Base-by-base conservation (phyloP, 2,329 filamentous ascomycete species). In the Pyrenochaeta sp. region DNA sequence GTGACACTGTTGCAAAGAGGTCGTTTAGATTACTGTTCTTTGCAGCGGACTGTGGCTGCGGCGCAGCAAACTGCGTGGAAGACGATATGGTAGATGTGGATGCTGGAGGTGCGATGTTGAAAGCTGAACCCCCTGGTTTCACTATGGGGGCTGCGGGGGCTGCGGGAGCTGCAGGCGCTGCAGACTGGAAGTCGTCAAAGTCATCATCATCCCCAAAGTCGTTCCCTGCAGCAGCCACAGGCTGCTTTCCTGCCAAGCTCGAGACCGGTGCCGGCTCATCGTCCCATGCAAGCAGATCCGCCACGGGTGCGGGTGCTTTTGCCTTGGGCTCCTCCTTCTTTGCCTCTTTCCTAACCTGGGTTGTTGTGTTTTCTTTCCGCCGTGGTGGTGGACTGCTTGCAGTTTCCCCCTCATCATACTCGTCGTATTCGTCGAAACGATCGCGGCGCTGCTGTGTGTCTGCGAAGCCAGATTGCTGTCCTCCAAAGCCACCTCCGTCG, bases 141-240 rank as follows among this genome's bases (percentile, higher is more conserved):
- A 55, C 49, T n/a, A 60, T 79, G 60, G 58, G 73, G 21, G 56
- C 49, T 15, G 60, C 79, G 60, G 58, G 73, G 60, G 64, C 74
- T 63, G 66, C 60, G 18, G 75, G 63, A 32, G 75, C 78, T 78
- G 78, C 79, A 10, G 79, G 77, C 6, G 80, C 77, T 12, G 94
- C 94, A 17, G 92, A 96, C 76, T 97, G 92, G 82, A 98, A 98
- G 72, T 99, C 95, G 72, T 98, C 95, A 70, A 98, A 98, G 60
- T 97, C 95, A 64, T 97, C 93, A 60, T 97, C 94, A 45, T 86
- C 87, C 36, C 76, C 78, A 61, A 80, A 77, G 49, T 77, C 76
- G 59, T 78, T 76, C 30, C 42, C 56, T 21, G 79, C 73, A 7
- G 78, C 66, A 20, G 76, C 69, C 17, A 77, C 71, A 53, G 79